Evolutionary conservation across 805 yeast genomes (phyloP), one percentile per base, ranked within the genome.

Genomic region (Tetrapisispora taiwanensis): DNA sequence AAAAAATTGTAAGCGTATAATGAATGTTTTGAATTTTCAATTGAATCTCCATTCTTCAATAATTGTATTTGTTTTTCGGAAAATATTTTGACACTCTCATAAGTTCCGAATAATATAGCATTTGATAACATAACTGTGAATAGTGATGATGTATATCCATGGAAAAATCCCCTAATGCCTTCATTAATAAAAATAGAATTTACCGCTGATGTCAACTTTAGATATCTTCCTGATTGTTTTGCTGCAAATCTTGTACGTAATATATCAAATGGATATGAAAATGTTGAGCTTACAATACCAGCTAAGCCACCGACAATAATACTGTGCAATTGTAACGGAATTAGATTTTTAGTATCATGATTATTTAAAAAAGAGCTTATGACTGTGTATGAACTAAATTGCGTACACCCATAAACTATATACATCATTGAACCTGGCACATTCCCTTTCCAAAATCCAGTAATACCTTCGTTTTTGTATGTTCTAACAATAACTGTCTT

Each of bases 391-490:
- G 84, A 66, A 1, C 90, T 70, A 64, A 92, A 92, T 60, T 92
- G 97, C 0, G 76, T 66, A 0, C 85, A 85, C 12, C 97, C 96
- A 55, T 90, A 92, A 10, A 84, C 52, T 13, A 90, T 67, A 56
- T 92, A 92, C 78, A 92, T 75, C 32, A 79, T 61, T 50, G 87
- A 87, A 0, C 97, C 98, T 0, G 98, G 95, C 0, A 86, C 72
- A 58, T 92, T 92, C 0, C 98, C 98, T 60, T 88, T 89, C 97
- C 97, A 92, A n/a, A 90, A 69, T 0, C 87, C 90, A 3, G 62
- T 48, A 0, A 81, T 35, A 1, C 95, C 95, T 61, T 90, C 97
- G 30, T 76, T 70, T 17, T 60, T 58, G 1, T 73, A 49, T 1
- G 87, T 72, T 1, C 67, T 60, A 13, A 48, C 49, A 39, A 76